phyloP scores from a whole-genome alignment of 176 grass and related monocot species.

The Carex kokanica region DNA sequence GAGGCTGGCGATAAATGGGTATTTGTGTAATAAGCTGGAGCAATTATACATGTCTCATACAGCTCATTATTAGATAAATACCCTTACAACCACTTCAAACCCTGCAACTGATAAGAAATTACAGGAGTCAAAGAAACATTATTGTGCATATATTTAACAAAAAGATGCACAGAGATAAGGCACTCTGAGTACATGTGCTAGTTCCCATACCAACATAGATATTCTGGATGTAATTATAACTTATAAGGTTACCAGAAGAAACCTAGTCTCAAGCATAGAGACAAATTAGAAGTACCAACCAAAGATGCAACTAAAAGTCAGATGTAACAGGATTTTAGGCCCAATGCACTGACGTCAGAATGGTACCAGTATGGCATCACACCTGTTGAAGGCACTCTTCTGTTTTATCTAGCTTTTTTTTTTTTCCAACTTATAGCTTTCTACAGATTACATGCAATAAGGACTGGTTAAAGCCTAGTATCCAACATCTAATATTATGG shows the following conservation, averaged over 20 bases:
- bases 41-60: constrained; percentile 30
- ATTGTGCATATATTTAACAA: not conserved
- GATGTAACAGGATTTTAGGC: not conserved
- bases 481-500: not conserved
- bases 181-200: not conserved
- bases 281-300: not conserved
- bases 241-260: not conserved
- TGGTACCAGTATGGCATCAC: not conserved
- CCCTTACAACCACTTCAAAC: not conserved
- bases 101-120: constrained; percentile 20
- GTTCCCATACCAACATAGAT: not conserved
- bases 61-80: constrained; percentile 13
- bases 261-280: not conserved
- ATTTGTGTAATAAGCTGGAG: constrained; percentile 21
- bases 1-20: not conserved
- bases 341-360: not conserved
- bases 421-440: not conserved
- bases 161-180: not conserved
- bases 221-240: not conserved
- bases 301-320: not conserved
- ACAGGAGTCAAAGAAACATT: not conserved
- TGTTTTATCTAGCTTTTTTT: not conserved
- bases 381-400: not conserved
- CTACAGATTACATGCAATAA: not conserved
- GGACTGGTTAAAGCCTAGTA: not conserved